A percentile compares a stretch with the other conserved stretches of the same genome.
Conservation (phyloP, 2,329 filamentous ascomycete species). For the Cladophialophora exuberans region DNA sequence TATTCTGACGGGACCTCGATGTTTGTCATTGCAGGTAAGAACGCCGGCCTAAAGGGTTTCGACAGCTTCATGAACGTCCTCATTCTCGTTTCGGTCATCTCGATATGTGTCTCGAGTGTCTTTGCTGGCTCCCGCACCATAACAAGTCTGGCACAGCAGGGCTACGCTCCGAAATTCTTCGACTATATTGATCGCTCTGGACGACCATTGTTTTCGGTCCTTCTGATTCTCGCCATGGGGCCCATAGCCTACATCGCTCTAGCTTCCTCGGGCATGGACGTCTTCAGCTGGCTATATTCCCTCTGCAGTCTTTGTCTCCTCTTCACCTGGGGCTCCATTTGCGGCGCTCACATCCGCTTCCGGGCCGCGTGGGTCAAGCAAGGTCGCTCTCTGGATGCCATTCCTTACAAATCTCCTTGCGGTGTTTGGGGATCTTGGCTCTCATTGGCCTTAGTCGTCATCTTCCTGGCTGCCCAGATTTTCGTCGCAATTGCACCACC, state of each 20-base stretch:
- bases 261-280: slow-evolving; percentile 46
- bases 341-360: slow-evolving; percentile 80
- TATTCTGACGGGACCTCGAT: slow-evolving; percentile 57
- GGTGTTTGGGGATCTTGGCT: slow-evolving; percentile 80
- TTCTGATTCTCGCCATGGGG: slow-evolving; percentile 43
- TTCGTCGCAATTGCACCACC: slow-evolving; percentile 69
- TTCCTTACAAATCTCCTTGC: slow-evolving; percentile 79
- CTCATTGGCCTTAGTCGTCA: slow-evolving; percentile 73
- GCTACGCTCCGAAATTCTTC: slow-evolving; percentile 50
- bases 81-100: slow-evolving; percentile 64
- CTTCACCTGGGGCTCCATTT: slow-evolving; percentile 69
- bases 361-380: slow-evolving; percentile 73
- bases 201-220: slow-evolving; percentile 46
- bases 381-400: slow-evolving; percentile 70
- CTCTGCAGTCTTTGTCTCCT: slow-evolving; percentile 65
- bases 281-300: slow-evolving; percentile 67
- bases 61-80: slow-evolving; percentile 70
- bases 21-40: slow-evolving; percentile 66
- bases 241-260: slow-evolving; percentile 44
- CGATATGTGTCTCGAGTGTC: slow-evolving; percentile 61
- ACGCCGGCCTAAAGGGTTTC: slow-evolving; percentile 64
- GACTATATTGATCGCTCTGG: slow-evolving; percentile 49
- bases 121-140: slow-evolving; percentile 62
- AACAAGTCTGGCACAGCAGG: slow-evolving; percentile 54
- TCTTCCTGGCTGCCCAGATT: slow-evolving; percentile 82